These are phyloP conservation scores for Fagus crenata DNA, from an alignment of 306 rosid species.

Conservation along the genomic window DNA sequence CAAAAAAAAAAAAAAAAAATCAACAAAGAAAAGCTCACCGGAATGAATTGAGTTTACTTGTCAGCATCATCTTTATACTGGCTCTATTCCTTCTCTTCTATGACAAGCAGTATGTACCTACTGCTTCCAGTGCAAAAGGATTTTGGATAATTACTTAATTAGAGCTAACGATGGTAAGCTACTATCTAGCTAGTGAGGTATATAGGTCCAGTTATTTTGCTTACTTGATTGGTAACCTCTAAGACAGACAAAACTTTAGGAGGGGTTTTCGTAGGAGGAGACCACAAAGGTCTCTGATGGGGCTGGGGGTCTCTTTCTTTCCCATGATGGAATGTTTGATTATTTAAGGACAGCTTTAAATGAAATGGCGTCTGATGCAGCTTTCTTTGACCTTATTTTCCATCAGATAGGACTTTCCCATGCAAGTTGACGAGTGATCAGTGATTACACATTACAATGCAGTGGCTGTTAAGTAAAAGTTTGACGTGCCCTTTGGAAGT, in stretches of 20 bases:
- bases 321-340: conserved; percentile 7
- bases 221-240: neutral
- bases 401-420: neutral
- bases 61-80: neutral
- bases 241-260: neutral
- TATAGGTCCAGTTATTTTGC: neutral
- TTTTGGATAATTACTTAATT: neutral
- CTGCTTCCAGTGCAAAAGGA: neutral
- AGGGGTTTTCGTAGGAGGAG: neutral
- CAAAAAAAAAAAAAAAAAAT: neutral
- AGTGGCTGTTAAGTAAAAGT: neutral
- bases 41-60: conserved; percentile 26
- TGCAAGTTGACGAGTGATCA: neutral
- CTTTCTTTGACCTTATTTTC: neutral
- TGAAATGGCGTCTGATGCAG: neutral
- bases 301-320: neutral
- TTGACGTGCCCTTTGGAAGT: neutral
- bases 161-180: neutral
- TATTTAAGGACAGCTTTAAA: conserved; percentile 6
- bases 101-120: no score
- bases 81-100: neutral
- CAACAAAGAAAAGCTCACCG: conserved; percentile 26
- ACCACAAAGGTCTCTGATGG: neutral
- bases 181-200: neutral
- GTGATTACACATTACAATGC: neutral